These are phyloP conservation scores for Paramarasmius palmivorus DNA, from an alignment of 1,284 basidiomycete genomes.

Conservation along the genomic window DNA sequence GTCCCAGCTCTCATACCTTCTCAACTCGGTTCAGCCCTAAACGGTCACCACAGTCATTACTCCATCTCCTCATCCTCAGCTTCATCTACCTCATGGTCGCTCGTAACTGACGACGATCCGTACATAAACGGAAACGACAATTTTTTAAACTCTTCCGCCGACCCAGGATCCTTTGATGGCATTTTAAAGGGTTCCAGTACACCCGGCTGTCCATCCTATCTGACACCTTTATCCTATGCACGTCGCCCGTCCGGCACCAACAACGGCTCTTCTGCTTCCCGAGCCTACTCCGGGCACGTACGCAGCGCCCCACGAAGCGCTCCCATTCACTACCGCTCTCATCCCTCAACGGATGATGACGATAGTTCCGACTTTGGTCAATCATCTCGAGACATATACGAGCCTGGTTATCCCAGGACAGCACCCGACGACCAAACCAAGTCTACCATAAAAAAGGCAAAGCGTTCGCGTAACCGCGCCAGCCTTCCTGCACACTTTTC, in stretches of 20 bases:
- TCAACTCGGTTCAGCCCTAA: constrained; percentile 51
- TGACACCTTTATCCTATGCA: constrained; percentile 52
- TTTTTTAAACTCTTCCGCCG: constrained; percentile 33
- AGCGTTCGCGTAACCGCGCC: constrained; percentile 63
- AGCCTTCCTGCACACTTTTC: constrained; percentile 79
- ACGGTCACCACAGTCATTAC: constrained; percentile 42
- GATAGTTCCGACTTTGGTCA: constrained; percentile 45
- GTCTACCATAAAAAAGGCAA: constrained; percentile 45
- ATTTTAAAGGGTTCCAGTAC: constrained; percentile 38
- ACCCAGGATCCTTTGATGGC: constrained; percentile 33
- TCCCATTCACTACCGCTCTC: constrained; percentile 35
- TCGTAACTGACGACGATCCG: constrained; percentile 46
- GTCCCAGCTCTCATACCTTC: constrained; percentile 62
- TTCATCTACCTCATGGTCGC: constrained; percentile 64
- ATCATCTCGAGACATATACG: constrained; percentile 38
- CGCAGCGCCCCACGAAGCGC: constrained; percentile 45
- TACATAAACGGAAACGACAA: constrained; percentile 39
- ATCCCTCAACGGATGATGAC: constrained; percentile 42
- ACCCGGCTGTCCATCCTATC: constrained; percentile 31
- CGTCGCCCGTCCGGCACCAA: constrained; percentile 73
- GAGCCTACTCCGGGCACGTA: constrained; percentile 41
- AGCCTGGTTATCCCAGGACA: no score
- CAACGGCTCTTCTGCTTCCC: constrained; percentile 59
- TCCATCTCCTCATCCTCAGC: constrained; percentile 58
- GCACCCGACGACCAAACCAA: no score